Evolutionary conservation across 1,139 yeast species (phyloP), one percentile per base, ranked within the genome.

Genomic region (Geotrichum reessii): DNA sequence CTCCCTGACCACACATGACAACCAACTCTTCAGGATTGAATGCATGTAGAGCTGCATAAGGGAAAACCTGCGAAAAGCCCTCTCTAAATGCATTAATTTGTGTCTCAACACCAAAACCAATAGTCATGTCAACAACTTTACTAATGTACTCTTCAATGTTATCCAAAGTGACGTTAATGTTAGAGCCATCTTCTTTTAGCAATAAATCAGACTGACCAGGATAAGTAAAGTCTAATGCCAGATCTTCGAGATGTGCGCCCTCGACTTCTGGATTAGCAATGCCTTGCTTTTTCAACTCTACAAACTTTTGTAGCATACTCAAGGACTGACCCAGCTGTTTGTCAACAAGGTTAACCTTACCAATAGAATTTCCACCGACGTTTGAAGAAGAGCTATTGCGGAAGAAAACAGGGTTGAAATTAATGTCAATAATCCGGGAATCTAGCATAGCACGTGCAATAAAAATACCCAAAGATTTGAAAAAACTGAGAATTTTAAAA

Each of bases 391-490:
- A 64, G 3, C 69, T 67, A 50, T 66, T 56, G 24, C 66, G 61
- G 70, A 93, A 86, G 67, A 93, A 90, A 3, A 83, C 71, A 0
- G 84, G 81, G 68, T 85, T 90, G 72, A 93, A 85, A 57, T 84
- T 78, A 71, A 93, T 85, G 70, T 93, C 98, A 58, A 93, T 80
- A 57, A 92, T 84, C 63, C 98, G 78, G 17, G 91, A 86, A 72
- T 93, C 99, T 56, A 93, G 73, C 70, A 92, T 75, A 0, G 97
- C 87, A 61, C 98, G 78, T 0, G 97, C 97, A 59, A 92, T 78
- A 67, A 93, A 90, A 59, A 82, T 85, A 1, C 99, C 99, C 61
- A 93, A 73, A 21, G 83, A 79, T 21, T 79, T 77, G 71, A 88
- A 93, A 52, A 85, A 73, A 50, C 78, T 78, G 21, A 86, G 61